Conservation (phyloP, 1,284 basidiomycete species). For the Coniferiporia sulphurascens region DNA sequence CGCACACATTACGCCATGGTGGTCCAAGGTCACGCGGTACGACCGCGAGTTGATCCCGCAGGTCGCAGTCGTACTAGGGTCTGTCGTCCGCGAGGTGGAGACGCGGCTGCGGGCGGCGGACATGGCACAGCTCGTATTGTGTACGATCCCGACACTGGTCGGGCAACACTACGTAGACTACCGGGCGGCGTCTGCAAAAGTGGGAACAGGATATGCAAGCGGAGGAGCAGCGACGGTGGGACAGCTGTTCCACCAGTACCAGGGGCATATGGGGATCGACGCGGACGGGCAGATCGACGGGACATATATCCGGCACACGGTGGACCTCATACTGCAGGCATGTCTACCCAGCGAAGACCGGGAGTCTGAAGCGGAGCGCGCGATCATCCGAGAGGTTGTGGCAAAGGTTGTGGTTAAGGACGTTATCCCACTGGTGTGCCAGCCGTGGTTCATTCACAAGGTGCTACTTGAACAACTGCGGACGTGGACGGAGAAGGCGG, state of each 20-base stretch:
- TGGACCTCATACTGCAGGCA: slow-evolving; percentile 64
- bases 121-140: slow-evolving; percentile 51
- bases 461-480: slow-evolving; percentile 58
- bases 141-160: slow-evolving; percentile 57
- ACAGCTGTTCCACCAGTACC: slow-evolving; percentile 68
- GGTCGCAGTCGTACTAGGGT: slow-evolving; percentile 53
- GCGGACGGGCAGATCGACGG: slow-evolving; percentile 57
- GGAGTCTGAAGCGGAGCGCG: slow-evolving; percentile 63
- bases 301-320: slow-evolving; percentile 71
- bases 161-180: slow-evolving; percentile 73
- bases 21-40: slow-evolving; percentile 73
- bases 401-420: slow-evolving; percentile 65
- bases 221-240: slow-evolving; percentile 57
- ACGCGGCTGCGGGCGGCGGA: slow-evolving; percentile 50
- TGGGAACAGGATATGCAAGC: slow-evolving; percentile 60
- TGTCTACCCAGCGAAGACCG: slow-evolving; percentile 69
- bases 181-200: slow-evolving; percentile 56
- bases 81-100: slow-evolving; percentile 58
- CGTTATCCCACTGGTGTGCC: slow-evolving; percentile 61
- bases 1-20: slow-evolving; percentile 77
- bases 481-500: slow-evolving; percentile 29
- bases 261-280: slow-evolving; percentile 74
- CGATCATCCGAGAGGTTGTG: slow-evolving; percentile 72
- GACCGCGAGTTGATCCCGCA: slow-evolving; percentile 78
- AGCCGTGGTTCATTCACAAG: slow-evolving; percentile 80